phyloP scores from a whole-genome alignment of 2,329 filamentous ascomycete genomes.

The Xylaria sp. region DNA sequence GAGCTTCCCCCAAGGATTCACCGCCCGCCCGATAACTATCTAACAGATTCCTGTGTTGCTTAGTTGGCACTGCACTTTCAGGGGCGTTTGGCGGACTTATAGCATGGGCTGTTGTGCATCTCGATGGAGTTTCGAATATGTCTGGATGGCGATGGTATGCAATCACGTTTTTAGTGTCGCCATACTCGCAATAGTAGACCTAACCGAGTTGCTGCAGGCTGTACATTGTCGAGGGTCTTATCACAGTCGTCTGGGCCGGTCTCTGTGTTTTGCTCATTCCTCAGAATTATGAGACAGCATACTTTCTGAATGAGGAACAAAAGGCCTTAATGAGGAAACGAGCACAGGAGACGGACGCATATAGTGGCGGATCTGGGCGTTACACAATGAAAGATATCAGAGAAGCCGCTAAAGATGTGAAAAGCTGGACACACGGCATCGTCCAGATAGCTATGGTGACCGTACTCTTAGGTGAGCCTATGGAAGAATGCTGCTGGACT shows the following conservation, averaged over 20 bases:
- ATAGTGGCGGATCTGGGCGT: conserved; percentile 42
- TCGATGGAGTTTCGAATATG: conserved; percentile 46
- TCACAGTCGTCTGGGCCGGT: conserved; percentile 37
- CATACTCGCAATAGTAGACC: background rate
- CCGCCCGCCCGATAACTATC: background rate
- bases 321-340: conserved; percentile 42
- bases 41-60: conserved; percentile 3
- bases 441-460: conserved; percentile 55
- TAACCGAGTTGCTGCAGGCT: conserved; percentile 30
- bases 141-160: conserved; percentile 47
- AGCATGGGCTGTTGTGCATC: conserved; percentile 44
- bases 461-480: conserved; percentile 50
- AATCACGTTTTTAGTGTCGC: background rate
- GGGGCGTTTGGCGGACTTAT: conserved; percentile 48
- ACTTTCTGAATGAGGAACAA: conserved; percentile 39
- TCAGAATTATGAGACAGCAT: conserved; percentile 39
- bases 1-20: background rate
- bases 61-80: conserved; percentile 44
- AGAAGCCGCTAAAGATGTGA: conserved; percentile 44
- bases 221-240: conserved; percentile 43
- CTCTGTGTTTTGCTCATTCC: conserved; percentile 36
- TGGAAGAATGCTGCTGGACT: background rate
- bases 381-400: conserved; percentile 43
- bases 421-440: conserved; percentile 47
- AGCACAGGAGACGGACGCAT: conserved; percentile 42